Base-by-base conservation (phyloP, 371 early-diverging fungal genomes). In the Gilbertella persicaria region DNA sequence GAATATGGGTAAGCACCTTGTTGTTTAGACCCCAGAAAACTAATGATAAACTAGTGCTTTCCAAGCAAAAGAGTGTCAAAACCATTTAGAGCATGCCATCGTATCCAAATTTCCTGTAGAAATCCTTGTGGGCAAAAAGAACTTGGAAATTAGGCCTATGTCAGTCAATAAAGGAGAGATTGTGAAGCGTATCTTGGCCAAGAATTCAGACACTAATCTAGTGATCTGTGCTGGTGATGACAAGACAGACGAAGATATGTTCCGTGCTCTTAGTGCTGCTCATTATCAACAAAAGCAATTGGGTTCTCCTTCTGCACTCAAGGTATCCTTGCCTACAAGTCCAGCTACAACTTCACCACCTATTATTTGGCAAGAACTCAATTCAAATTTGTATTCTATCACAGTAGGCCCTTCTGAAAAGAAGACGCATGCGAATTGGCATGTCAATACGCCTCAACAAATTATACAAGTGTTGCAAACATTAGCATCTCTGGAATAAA, bases 191-290 rank as follows among this genome's bases (percentile, higher is more conserved):
- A 73, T 97, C 29, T 44, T 87, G 24, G 60, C 67, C 14, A 55
- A 59, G 13, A 71, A 75, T 50, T 79, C 84, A 0, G 84, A 83
- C 25, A 82, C 83, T 38, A 92, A 93, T 54, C 92, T 96, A 71
- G 83, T 93, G 5, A 77, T 91, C 46, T 93, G 95, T 67, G 95
- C 90, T 23, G 96, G 97, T n/a, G 96, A 97, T 66, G 96, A 96
- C 70, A 85, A 89, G 69, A 97, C 97, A 5, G 96, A 97, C 60
- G 96, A 95, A 62, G 96, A 96, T 60, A 95, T 97, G 96, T 89
- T 89, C 69, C 71, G 84, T n/a, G 80, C 83, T 2, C 47, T 89
- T 21, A 52, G 82, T 25, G 46, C 64, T 4, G 54, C 58, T 42
- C 58, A 53, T 14, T 58, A 58, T 33, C 50, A 50, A 12, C 38